Percentiles rank a stretch among this genome's conserved stretches.
Conservation (phyloP, 1,284 basidiomycete species). For the Cutaneotrichosporon cavernicola region DNA sequence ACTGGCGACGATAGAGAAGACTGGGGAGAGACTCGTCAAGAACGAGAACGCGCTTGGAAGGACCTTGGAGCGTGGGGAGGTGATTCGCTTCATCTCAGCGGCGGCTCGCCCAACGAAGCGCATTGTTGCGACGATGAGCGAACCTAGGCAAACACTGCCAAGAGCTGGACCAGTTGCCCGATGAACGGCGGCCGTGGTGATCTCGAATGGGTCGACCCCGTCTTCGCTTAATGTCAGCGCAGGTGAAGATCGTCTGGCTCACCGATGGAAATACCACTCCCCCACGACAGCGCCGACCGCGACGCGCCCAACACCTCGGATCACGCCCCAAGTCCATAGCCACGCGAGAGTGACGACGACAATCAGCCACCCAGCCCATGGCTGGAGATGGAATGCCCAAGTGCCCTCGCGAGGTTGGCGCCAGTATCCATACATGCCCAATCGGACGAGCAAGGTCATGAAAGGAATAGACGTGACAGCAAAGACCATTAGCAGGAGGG, state of each 20-base stretch:
- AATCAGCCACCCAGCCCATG: slow-evolving; percentile 82
- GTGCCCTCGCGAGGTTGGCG: slow-evolving; percentile 50
- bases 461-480: slow-evolving; percentile 79
- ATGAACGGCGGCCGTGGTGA: slow-evolving; percentile 72
- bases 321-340: slow-evolving; percentile 89
- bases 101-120: slow-evolving; percentile 53
- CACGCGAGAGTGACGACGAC: slow-evolving; percentile 67
- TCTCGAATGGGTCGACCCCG: slow-evolving; percentile 59
- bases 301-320: slow-evolving; percentile 74
- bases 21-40: slow-evolving; percentile 53
- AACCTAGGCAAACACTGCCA: slow-evolving; percentile 72
- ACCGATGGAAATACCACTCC: slow-evolving; percentile 89
- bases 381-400: slow-evolving; percentile 69
- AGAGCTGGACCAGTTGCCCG: slow-evolving; percentile 77
- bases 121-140: slow-evolving; percentile 70
- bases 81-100: slow-evolving; percentile 39
- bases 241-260: slow-evolving; percentile 29
- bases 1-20: slow-evolving; percentile 58
- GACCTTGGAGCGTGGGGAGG: slow-evolving; percentile 38
- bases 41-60: slow-evolving; percentile 51
- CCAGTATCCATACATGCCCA: slow-evolving; percentile 71
- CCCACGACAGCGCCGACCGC: slow-evolving; percentile 80
- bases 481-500: slow-evolving; percentile 69
- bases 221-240: slow-evolving; percentile 18
- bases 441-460: slow-evolving; percentile 74